Conservation (phyloP, 768 basidiomycete species). For the Agaricus sinodeliciosus region DNA sequence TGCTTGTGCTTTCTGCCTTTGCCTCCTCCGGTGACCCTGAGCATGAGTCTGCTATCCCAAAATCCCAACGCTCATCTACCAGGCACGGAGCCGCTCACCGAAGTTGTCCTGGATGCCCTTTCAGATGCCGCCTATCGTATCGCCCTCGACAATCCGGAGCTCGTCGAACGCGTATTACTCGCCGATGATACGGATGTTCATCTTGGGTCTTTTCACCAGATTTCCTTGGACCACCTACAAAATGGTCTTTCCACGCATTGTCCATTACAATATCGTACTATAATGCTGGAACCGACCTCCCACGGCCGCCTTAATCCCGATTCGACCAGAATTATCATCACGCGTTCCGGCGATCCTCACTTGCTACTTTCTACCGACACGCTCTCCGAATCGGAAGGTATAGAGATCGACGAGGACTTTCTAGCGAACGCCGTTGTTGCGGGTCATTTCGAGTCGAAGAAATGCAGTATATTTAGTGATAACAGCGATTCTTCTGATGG, state of each 20-base stretch:
- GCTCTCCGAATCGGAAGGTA: conserved; percentile 24
- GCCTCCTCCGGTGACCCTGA: neutral
- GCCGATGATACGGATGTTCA: conserved; percentile 27
- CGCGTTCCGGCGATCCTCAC: conserved; percentile 22
- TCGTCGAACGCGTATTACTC: conserved; percentile 47
- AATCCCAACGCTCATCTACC: neutral
- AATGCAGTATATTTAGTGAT: neutral
- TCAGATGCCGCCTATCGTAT: conserved; percentile 41
- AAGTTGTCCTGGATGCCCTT: conserved; percentile 46
- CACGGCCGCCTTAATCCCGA: conserved; percentile 55
- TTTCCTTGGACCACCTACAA: conserved; percentile 14
- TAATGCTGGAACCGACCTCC: conserved; percentile 62
- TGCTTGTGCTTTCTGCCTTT: neutral
- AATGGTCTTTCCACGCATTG: conserved; percentile 10
- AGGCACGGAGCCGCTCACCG: conserved; percentile 25
- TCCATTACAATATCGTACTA: conserved; percentile 35
- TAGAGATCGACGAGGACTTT: conserved; percentile 74
- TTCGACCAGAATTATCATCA: conserved; percentile 48
- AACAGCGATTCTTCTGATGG: neutral
- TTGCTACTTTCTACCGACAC: conserved; percentile 10
- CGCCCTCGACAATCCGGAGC: conserved; percentile 26
- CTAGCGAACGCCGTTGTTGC: conserved; percentile 41
- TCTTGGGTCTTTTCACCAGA: neutral
- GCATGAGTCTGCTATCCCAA: conserved; percentile 3
- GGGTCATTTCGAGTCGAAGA: conserved; percentile 8